Evolutionary conservation across 371 early-diverging fungal genomes (phyloP).

Genomic region (Actinomortierella ambigua): DNA sequence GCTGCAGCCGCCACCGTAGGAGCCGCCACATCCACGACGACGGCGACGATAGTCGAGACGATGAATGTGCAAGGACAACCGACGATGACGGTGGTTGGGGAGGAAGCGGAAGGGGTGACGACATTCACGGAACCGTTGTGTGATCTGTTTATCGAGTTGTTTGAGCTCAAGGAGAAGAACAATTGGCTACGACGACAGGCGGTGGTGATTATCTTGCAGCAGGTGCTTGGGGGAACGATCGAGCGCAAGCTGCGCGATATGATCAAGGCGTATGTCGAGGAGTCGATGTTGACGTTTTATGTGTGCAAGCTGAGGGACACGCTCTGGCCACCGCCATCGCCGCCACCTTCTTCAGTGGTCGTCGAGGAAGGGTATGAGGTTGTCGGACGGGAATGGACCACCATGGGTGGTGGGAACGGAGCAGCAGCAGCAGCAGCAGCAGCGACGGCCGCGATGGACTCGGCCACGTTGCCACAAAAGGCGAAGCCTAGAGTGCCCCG

Average conservation of each 20-base stretch:
- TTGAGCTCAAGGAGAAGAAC: conserved; percentile 84
- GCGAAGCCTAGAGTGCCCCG: conserved; percentile 48
- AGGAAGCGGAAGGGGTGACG: conserved; percentile 58
- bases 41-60: conserved; percentile 9
- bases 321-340: conserved; percentile 22
- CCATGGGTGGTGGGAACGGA: background rate
- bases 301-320: conserved; percentile 31
- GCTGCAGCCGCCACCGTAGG: conserved; percentile 16
- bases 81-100: conserved; percentile 14
- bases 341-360: background rate
- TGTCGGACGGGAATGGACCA: conserved; percentile 5
- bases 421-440: background rate
- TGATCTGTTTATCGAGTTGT: conserved; percentile 86
- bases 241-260: conserved; percentile 63
- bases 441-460: no score
- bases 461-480: no score
- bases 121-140: conserved; percentile 73
- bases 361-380: conserved; percentile 19
- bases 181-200: conserved; percentile 91
- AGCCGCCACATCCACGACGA: conserved; percentile 10
- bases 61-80: conserved; percentile 3
- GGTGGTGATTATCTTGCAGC: conserved; percentile 80
- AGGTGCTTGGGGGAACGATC: conserved; percentile 84
- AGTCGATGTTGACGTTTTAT: conserved; percentile 41
- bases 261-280: conserved; percentile 31